These are phyloP conservation scores for Talaromyces islandicus DNA, from an alignment of 2,329 filamentous ascomycete genomes.

Conservation along the genomic window DNA sequence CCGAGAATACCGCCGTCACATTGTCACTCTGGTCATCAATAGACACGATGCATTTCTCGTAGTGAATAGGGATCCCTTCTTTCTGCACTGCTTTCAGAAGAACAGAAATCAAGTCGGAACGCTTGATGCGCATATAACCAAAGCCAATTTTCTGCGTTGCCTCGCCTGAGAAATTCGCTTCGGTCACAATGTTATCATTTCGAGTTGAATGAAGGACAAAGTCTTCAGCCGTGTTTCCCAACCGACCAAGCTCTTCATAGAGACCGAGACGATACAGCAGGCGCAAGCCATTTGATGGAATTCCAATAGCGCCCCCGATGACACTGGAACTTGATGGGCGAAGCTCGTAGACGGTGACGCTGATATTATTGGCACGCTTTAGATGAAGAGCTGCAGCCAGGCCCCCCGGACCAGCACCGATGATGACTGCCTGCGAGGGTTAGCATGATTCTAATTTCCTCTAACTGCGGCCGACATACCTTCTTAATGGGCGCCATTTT, in stretches of 20 bases:
- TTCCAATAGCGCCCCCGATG: constrained; percentile 23
- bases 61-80: constrained; percentile 20
- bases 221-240: not conserved
- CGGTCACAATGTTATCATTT: not conserved
- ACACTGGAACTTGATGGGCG: constrained; percentile 19
- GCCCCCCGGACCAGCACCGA: not conserved
- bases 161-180: not conserved
- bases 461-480: not conserved
- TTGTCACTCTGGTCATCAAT: constrained; percentile 18
- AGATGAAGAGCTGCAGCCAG: not conserved
- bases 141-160: constrained; percentile 19
- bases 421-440: not conserved
- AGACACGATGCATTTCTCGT: constrained; percentile 15
- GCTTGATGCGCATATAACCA: constrained; percentile 23
- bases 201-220: not conserved
- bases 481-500: not conserved
- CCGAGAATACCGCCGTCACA: constrained; percentile 22
- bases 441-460: not conserved
- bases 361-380: constrained; percentile 7
- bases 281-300: constrained; percentile 23
- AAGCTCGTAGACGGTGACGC: constrained; percentile 20
- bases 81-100: constrained; percentile 18
- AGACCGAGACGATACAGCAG: constrained; percentile 21
- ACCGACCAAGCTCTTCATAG: not conserved
- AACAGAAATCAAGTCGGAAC: constrained; percentile 22